phyloP scores from a whole-genome alignment of 345 rosid genomes.

The Litchi chinensis region DNA sequence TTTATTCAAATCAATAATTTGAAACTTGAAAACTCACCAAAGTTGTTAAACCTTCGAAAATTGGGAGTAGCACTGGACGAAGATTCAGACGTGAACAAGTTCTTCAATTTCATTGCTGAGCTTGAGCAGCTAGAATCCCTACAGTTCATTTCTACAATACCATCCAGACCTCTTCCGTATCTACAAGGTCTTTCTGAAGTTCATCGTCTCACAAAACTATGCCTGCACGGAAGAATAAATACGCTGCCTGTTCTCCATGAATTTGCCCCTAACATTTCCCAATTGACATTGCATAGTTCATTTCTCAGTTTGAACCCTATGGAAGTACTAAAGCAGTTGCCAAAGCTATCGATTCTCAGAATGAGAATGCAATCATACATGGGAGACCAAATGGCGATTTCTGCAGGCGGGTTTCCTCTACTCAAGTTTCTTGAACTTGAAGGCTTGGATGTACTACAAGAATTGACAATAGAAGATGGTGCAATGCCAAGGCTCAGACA shows the following conservation, averaged over 20 bases:
- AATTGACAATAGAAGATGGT: conserved; percentile 21
- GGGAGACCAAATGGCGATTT: background rate
- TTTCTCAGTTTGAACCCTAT: conserved; percentile 14
- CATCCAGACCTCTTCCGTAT: conserved; percentile 7
- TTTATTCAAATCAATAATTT: background rate
- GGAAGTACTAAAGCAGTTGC: background rate
- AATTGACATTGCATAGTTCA: background rate
- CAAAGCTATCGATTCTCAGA: background rate
- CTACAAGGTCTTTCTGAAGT: background rate
- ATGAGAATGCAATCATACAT: background rate
- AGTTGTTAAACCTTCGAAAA: background rate
- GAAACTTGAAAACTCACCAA: background rate
- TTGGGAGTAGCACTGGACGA: background rate
- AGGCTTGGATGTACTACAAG: conserved; percentile 21
- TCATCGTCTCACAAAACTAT: conserved; percentile 23
- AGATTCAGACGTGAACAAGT: background rate
- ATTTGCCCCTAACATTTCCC: conserved; percentile 12
- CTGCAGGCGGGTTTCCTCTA: conserved; percentile 18
- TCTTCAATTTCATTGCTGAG: conserved; percentile 14
- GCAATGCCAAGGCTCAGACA: conserved; percentile 16
- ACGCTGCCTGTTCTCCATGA: background rate
- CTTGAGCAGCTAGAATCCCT: conserved; percentile 28
- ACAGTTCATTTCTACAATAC: background rate
- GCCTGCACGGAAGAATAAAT: conserved; percentile 10
- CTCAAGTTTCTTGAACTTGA: background rate